Conservation (phyloP, 2,329 filamentous ascomycete species). For the Orbilia ellipsospora region DNA sequence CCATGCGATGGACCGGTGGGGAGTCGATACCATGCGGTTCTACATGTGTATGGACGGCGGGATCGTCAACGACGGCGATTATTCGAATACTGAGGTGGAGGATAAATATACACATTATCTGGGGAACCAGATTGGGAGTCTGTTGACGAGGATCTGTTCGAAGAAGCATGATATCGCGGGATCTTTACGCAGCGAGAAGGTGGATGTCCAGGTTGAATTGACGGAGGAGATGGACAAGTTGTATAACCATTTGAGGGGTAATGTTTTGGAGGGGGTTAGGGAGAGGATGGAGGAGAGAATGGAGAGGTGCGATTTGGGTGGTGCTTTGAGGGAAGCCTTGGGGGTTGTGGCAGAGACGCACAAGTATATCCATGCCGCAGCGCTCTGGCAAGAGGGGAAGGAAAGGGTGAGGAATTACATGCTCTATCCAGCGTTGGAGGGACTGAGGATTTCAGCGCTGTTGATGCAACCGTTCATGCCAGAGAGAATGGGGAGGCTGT, state of each 20-base stretch:
- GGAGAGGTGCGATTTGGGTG: constrained; percentile 72
- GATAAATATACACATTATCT: constrained; percentile 82
- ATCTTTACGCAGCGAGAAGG: constrained; percentile 66
- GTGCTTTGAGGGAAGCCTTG: constrained; percentile 74
- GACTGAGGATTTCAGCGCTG: constrained; percentile 81
- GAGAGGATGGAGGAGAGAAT: constrained; percentile 67
- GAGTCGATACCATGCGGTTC: constrained; percentile 86
- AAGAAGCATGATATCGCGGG: constrained; percentile 64
- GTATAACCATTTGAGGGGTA: constrained; percentile 13
- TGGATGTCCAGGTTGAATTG: constrained; percentile 27
- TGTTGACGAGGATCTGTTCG: constrained; percentile 73
- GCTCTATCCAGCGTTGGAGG: constrained; percentile 79
- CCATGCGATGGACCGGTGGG: constrained; percentile 88
- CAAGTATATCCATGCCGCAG: constrained; percentile 71
- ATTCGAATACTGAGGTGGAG: constrained; percentile 75
- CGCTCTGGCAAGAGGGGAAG: constrained; percentile 73
- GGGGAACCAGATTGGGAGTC: constrained; percentile 81
- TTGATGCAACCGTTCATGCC: constrained; percentile 93
- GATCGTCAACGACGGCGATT: constrained; percentile 81
- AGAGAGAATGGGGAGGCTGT: constrained; percentile 74
- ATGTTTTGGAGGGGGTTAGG: constrained; percentile 56
- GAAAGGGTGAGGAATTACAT: constrained; percentile 60
- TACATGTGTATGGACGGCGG: constrained; percentile 86
- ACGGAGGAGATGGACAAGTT: neutral
- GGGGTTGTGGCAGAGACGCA: constrained; percentile 74